Evolutionary conservation across 768 basidiomycete species (phyloP).

Genomic region (Xerocomus spinulosus): DNA sequence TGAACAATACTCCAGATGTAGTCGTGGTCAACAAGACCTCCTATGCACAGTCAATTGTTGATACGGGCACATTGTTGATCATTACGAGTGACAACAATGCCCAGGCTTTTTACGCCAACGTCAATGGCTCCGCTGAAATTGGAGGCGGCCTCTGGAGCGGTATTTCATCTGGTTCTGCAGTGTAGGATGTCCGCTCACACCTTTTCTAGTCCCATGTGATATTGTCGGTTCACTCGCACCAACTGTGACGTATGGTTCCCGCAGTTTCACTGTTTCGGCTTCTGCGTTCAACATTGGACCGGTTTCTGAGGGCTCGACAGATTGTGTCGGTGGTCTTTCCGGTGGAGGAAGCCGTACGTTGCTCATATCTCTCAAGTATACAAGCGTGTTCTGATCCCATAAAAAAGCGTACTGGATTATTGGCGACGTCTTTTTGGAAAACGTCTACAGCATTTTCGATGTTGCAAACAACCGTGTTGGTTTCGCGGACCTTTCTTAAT

Average conservation of each 20-base stretch:
- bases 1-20: slow-evolving; percentile 16
- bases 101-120: slow-evolving; percentile 24
- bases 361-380: neutral
- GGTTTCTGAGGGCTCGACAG: slow-evolving; percentile 22
- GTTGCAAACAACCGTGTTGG: slow-evolving; percentile 34
- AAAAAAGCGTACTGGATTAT: slow-evolving; percentile 29
- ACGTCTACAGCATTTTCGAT: slow-evolving; percentile 32
- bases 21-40: slow-evolving; percentile 23
- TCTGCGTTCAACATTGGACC: slow-evolving; percentile 42
- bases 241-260: slow-evolving; percentile 37
- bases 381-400: neutral
- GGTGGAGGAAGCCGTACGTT: slow-evolving; percentile 23
- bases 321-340: slow-evolving; percentile 38
- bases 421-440: slow-evolving; percentile 34
- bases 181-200: neutral
- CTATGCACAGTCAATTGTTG: slow-evolving; percentile 31
- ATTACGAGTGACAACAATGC: slow-evolving; percentile 25
- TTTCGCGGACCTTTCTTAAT: slow-evolving; percentile 36
- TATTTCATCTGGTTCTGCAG: slow-evolving; percentile 4
- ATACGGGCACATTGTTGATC: slow-evolving; percentile 31
- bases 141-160: slow-evolving; percentile 36
- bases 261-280: slow-evolving; percentile 33
- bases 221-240: slow-evolving; percentile 22
- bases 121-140: slow-evolving; percentile 26
- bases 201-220: slow-evolving; percentile 31